These are phyloP conservation scores for Penicillium canariense DNA, from an alignment of 495 filamentous ascomycete genomes.

Conservation along the genomic window DNA sequence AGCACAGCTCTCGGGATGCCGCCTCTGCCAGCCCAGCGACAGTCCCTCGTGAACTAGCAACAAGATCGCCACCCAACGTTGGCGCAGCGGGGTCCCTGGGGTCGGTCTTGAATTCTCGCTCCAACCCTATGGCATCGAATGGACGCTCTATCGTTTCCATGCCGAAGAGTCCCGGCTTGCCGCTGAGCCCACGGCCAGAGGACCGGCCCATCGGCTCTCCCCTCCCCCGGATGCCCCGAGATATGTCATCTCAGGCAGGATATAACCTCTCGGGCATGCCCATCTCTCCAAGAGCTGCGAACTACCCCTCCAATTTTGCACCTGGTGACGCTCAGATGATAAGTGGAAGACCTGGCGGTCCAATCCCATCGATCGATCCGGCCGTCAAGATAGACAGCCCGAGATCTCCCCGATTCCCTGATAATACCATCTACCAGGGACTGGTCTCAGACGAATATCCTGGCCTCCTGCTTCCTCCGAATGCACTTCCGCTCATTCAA, in stretches of 20 bases:
- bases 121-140: slow-evolving; percentile 20
- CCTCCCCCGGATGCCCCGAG: slow-evolving; percentile 61
- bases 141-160: slow-evolving; percentile 47
- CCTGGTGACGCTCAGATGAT: slow-evolving; percentile 21
- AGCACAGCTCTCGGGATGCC: slow-evolving; percentile 7
- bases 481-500: slow-evolving; percentile 82
- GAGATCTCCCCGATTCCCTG: slow-evolving; percentile 20
- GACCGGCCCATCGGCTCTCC: slow-evolving; percentile 71
- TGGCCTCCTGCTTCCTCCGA: slow-evolving; percentile 78
- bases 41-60: slow-evolving; percentile 23
- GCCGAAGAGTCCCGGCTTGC: slow-evolving; percentile 82
- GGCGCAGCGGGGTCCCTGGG: slow-evolving; percentile 34
- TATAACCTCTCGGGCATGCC: slow-evolving; percentile 57
- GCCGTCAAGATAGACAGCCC: slow-evolving; percentile 40
- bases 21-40: slow-evolving; percentile 20
- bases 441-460: slow-evolving; percentile 81
- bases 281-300: slow-evolving; percentile 68
- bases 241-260: slow-evolving; percentile 54
- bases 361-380: slow-evolving; percentile 42
- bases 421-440: slow-evolving; percentile 56
- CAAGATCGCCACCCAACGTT: slow-evolving; percentile 29
- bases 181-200: slow-evolving; percentile 84
- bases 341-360: slow-evolving; percentile 10
- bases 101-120: slow-evolving; percentile 34
- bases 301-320: slow-evolving; percentile 63